Base-by-base conservation (phyloP, 225 moss, liverwort and hornwort genomes). In the Bryum argenteum region DNA sequence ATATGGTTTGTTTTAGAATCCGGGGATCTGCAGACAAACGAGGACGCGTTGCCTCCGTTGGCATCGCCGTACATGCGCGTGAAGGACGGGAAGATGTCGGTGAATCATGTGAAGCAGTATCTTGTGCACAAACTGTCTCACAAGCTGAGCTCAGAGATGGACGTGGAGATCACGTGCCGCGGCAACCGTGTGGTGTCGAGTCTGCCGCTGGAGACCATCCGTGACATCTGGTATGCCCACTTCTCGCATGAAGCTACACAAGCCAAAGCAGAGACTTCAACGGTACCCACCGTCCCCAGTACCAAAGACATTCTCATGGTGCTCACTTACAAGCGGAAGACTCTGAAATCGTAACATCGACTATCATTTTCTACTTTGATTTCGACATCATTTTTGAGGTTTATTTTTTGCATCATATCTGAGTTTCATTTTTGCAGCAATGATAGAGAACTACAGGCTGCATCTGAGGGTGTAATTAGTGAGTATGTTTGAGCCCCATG, bases 1-100 rank as follows among this genome's bases (percentile, higher is more conserved):
- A 92, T 98, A 28, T 98, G 97, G 97, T 98, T 98, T 55, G 92
- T 92, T 65, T 83, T 98, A 58, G 91, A 98, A 80, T 89, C 89
- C 0, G 97, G 94, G 14, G 84, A 78, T 71, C 26, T 26, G 38
- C 83, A 87, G 73, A 85, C 82, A 61, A 78, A 79, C 69, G 97
- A 98, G 18, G 92, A 92, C 24, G 84, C 94, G 2, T 85, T 94
- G 10, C 97, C 92, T 42, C 85, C 89, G 56, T 77, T 98, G 78
- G 41, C 88, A 6, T 89, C 92, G 4, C 94, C 90, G 1, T 98
- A 78, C 43, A 85, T 98, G 58, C 87, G 94, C 43, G 94, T 98
- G 68, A 92, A 89, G 81, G 98, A 98, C 75, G 94, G 92, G 9
- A 94, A 92, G 83, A 68, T 98, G 76, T 92, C 89, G 1, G 94